Conservation (phyloP, 2,329 filamentous ascomycete genomes). For the Pseudonectria buxi region DNA sequence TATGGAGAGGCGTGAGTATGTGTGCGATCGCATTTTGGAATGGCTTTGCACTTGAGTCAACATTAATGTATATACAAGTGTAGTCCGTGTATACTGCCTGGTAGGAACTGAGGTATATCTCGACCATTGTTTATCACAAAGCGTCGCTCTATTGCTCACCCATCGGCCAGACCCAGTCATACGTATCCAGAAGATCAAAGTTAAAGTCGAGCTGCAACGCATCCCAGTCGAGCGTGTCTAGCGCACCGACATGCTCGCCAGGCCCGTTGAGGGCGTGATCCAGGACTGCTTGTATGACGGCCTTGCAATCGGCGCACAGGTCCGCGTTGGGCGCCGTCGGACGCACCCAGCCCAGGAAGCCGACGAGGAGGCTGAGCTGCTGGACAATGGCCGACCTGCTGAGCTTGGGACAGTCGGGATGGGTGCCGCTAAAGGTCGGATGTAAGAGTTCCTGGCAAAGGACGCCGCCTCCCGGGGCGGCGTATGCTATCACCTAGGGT, state of each 20-base stretch:
- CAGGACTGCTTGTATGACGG: slow-evolving; percentile 43
- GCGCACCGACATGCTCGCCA: slow-evolving; percentile 13
- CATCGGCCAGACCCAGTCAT: slow-evolving; percentile 35
- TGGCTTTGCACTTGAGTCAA: slow-evolving; percentile 7
- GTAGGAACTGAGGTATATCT: not conserved
- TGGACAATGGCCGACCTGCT: slow-evolving; percentile 44
- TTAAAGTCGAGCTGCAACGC: slow-evolving; percentile 31
- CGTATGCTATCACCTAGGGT: slow-evolving; percentile 40
- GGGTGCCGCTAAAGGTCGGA: slow-evolving; percentile 29
- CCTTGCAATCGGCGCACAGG: slow-evolving; percentile 40
- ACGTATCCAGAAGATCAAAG: slow-evolving; percentile 43
- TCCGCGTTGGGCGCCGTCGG: slow-evolving; percentile 41
- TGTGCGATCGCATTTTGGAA: slow-evolving; percentile 16
- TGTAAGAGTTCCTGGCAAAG: slow-evolving; percentile 44
- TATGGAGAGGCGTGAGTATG: slow-evolving; percentile 20
- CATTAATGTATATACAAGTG: too few species aligned
- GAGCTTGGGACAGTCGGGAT: slow-evolving; percentile 28
- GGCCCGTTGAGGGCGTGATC: slow-evolving; percentile 41
- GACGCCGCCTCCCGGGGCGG: slow-evolving; percentile 42
- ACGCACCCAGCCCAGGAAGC: slow-evolving; percentile 45
- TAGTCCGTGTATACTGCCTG: not conserved
- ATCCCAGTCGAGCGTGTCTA: slow-evolving; percentile 30
- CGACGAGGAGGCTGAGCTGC: slow-evolving; percentile 44
- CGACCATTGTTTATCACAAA: not conserved
- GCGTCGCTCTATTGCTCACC: slow-evolving; percentile 3